These are phyloP conservation scores for Blastocystis sp. DNA, from an alignment of 352 stramenopile species.

Conservation along the genomic window DNA sequence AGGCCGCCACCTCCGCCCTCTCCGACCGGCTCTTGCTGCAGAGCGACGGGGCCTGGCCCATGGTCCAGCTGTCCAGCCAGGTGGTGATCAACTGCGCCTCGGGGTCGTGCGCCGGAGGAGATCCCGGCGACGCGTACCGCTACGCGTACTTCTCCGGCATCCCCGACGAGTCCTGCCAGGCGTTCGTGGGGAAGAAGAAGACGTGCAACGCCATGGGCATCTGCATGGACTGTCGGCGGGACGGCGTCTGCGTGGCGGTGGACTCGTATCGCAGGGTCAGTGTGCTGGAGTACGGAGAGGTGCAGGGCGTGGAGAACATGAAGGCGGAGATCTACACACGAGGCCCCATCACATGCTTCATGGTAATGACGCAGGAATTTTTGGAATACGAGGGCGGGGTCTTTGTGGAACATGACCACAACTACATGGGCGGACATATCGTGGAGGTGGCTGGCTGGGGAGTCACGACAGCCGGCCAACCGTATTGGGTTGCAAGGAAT, in stretches of 20 bases:
- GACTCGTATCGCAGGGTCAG: constrained; percentile 79
- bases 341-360: constrained; percentile 79
- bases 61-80: constrained; percentile 76
- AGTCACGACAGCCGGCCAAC: constrained; percentile 75
- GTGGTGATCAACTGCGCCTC: constrained; percentile 79
- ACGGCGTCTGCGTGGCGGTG: constrained; percentile 71
- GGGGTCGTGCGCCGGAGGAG: constrained; percentile 83
- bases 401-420: constrained; percentile 78
- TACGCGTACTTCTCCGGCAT: constrained; percentile 82
- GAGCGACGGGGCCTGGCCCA: constrained; percentile 63
- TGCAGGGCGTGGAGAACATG: constrained; percentile 77
- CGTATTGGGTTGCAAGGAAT: constrained; percentile 84
- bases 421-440: constrained; percentile 78
- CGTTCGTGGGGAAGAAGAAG: constrained; percentile 82
- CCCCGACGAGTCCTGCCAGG: constrained; percentile 86
- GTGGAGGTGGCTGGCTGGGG: constrained; percentile 81
- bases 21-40: constrained; percentile 67
- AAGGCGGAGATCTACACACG: constrained; percentile 84
- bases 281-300: constrained; percentile 79
- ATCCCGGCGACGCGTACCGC: constrained; percentile 81
- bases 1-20: constrained; percentile 67
- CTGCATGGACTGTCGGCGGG: constrained; percentile 79
- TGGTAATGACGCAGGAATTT: constrained; percentile 75
- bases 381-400: constrained; percentile 74
- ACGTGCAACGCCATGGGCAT: constrained; percentile 77